Evolutionary conservation across 768 basidiomycete genomes (phyloP).

Genomic region (Coprinopsis marcescibilis): DNA sequence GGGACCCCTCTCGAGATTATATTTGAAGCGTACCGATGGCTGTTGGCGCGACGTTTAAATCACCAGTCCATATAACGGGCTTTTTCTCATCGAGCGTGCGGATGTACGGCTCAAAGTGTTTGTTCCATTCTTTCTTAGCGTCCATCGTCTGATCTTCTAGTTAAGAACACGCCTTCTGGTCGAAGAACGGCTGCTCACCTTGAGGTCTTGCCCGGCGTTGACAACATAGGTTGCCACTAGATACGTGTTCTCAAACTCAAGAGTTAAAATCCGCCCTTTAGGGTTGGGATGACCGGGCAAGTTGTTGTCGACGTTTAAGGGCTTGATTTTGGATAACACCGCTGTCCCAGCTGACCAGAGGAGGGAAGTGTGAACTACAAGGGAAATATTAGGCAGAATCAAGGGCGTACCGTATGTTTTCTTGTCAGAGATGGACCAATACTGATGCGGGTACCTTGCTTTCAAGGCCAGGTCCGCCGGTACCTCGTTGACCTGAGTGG

Average conservation of each 20-base stretch:
- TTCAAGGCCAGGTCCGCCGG: conserved; percentile 56
- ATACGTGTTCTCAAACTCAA: conserved; percentile 71
- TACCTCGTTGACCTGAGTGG: conserved; percentile 58
- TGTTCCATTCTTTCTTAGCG: conserved; percentile 74
- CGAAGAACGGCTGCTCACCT: conserved; percentile 37
- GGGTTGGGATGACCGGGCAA: conserved; percentile 76
- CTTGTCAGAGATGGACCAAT: conserved; percentile 73
- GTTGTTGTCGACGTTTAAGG: conserved; percentile 55
- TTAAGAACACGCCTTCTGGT: not conserved
- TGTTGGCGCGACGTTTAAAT: conserved; percentile 83
- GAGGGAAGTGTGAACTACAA: not conserved
- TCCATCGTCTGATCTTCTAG: conserved; percentile 63
- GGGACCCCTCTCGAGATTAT: not conserved
- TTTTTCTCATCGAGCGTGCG: conserved; percentile 70
- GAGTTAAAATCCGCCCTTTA: conserved; percentile 73
- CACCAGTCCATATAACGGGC: conserved; percentile 85
- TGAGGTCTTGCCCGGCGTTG: conserved; percentile 73
- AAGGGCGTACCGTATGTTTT: conserved; percentile 65
- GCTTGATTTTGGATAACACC: conserved; percentile 71
- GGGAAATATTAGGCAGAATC: not conserved
- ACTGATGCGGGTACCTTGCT: conserved; percentile 59
- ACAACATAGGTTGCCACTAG: conserved; percentile 79
- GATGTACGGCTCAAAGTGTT: conserved; percentile 69
- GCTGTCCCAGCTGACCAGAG: conserved; percentile 66
- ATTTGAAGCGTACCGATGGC: conserved; percentile 44